Evolutionary conservation across 768 basidiomycete species (phyloP), one percentile per base, ranked within the genome.

Genomic region (Naganishia vaughanmartiniae): DNA sequence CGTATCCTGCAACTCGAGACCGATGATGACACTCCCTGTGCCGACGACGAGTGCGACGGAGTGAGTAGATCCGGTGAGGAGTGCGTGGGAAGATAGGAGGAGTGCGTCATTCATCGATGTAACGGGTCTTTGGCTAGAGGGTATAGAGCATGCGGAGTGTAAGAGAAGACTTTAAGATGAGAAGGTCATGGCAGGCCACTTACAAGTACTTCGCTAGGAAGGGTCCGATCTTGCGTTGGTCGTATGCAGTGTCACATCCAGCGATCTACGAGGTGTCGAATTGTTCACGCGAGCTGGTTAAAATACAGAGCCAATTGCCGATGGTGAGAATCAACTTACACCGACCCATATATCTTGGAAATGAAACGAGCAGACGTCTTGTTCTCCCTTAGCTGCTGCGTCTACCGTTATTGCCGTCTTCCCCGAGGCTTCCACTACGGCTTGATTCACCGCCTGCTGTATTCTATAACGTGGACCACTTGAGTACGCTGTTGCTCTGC

Each of bases 271-370:
- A 30, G 21, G 60, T 26, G 57, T n/a, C 34, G 34, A 36, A 42
- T 58, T 4, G 56, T 58, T 15, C 33, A 26, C 21, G 28, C 26
- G 28, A 6, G 12, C 31, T 9, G 11, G 31, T 19, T 9, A 24
- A 15, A 6, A 31, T 4, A 34, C 15, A 33, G 31, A 34, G 65
- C 26, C 1, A 14, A 1, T n/a, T n/a, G n/a, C n/a, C n/a, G n/a
- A n/a, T n/a, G n/a, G n/a, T n/a, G n/a, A n/a, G n/a, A n/a, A n/a
- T n/a, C n/a, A 17, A 68, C 67, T 89, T 19, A 90, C 85, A 34
- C 89, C 91, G 75, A 93, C 86, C 90, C 91, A 93, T 0, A 89
- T 91, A 2, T 87, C 85, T 24, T 85, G 85, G 73, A 93, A 74
- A 6, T 34, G 14, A 33, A 66, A 42, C n/a, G 72, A 55, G 36